Evolutionary conservation across 208 protist species (phyloP), one percentile per base, ranked within the genome.

Genomic region (Endotrypanum monterogeii): DNA sequence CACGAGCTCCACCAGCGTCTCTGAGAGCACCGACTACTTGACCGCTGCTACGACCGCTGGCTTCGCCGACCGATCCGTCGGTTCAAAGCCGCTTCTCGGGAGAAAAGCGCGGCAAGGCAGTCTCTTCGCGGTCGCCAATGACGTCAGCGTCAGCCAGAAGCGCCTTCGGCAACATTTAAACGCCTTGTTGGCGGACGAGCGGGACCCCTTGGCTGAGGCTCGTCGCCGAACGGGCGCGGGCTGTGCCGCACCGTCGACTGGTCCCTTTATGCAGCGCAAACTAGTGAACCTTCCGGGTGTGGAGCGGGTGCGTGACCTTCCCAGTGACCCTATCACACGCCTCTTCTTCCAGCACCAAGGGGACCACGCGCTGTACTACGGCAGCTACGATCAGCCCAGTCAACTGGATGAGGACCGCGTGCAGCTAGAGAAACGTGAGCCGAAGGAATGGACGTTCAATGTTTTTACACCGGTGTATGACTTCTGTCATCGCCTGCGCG

Each of bases 341-440:
- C 86, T 97, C 62, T 97, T 97, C 85, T 97, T 97, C 73, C 94
- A 97, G 79, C 91, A 95, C 83, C 91, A 96, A 76, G 94, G 94
- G 28, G 91, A 97, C 48, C 86, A 96, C 76, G 94, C 94, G 76
- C 83, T 97, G 20, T 96, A 97, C 83, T 95, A 97, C 79, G 90
- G 91, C 78, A 94, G 80, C 58, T 97, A 94, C 74, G 94, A 95
- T 52, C 37, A 55, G n/a, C 90, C 91, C 30, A 93, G 88, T 60
- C 57, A 44, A 16, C 87, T 87, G 71, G 94, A 97, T 63, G 73
- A 84, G 58, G 94, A 97, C 68, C 90, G 94, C 51, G 74, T 96
- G 25, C 89, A 95, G 79, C 84, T 97, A 25, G 94, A 92, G 79
- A 93, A 91, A 73, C 89, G 94, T 51, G 83, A 86, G 76, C 85